These are phyloP conservation scores for Elaeis oleifera DNA, from an alignment of 202 grass and related monocot species.

Conservation along the genomic window DNA sequence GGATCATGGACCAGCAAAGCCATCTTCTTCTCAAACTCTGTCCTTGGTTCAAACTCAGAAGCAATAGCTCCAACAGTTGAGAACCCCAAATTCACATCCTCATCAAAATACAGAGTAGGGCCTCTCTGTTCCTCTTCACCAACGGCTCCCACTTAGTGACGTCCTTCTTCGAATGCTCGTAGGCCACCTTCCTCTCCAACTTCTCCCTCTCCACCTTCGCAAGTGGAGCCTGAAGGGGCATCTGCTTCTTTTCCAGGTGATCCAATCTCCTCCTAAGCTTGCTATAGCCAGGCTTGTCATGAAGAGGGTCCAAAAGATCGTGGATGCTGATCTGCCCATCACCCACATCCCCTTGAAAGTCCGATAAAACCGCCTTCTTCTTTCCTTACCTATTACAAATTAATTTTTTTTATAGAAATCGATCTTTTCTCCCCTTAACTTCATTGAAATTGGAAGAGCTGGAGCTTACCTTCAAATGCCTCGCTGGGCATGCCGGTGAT, in stretches of 20 bases:
- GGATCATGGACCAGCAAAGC: slow-evolving; percentile 33
- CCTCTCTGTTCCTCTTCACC: slow-evolving; percentile 67
- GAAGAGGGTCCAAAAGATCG: slow-evolving; percentile 73
- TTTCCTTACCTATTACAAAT: slow-evolving; percentile 40
- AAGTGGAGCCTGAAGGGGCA: slow-evolving; percentile 51
- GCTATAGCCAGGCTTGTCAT: slow-evolving; percentile 68
- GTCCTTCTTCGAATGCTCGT: slow-evolving; percentile 31
- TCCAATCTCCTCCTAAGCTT: slow-evolving; percentile 61
- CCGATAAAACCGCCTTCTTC: slow-evolving; percentile 40
- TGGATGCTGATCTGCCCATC: slow-evolving; percentile 51
- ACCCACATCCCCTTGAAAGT: slow-evolving; percentile 29
- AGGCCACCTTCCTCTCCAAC: slow-evolving; percentile 39
- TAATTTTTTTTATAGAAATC: too few relatives aligned
- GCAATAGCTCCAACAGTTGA: slow-evolving; percentile 73
- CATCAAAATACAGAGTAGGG: slow-evolving; percentile 63
- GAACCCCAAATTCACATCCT: slow-evolving; percentile 57
- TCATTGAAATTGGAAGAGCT: neutral
- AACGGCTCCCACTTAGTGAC: slow-evolving; percentile 55
- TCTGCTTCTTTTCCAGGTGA: slow-evolving; percentile 55
- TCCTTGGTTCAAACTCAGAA: slow-evolving; percentile 63
- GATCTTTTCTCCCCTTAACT: too few relatives aligned
- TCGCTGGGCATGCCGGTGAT: slow-evolving; percentile 79
- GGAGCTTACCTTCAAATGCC: slow-evolving; percentile 65
- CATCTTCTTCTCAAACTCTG: slow-evolving; percentile 74
- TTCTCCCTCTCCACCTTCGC: slow-evolving; percentile 55